phyloP scores from a whole-genome alignment of 2,329 filamentous ascomycete genomes.

The Xylaria sp. region DNA sequence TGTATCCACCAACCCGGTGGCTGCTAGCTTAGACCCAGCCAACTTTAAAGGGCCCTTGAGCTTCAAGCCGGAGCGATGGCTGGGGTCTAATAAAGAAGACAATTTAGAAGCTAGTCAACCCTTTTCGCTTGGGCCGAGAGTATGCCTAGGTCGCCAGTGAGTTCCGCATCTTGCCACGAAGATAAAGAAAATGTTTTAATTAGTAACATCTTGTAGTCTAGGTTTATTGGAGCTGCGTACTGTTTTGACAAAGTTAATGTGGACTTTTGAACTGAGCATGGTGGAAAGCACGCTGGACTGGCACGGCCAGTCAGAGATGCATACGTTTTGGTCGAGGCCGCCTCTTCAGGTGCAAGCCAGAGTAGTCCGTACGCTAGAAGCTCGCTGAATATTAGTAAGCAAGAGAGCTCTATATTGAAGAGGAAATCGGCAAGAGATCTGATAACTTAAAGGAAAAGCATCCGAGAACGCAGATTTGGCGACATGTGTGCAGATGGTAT shows the following conservation, averaged over 20 bases:
- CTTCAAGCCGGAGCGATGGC: constrained; percentile 32
- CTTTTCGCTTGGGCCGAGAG: constrained; percentile 20
- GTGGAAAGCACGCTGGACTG: constrained; percentile 31
- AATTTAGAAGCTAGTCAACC: constrained; percentile 28
- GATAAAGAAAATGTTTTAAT: neutral
- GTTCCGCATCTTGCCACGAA: neutral
- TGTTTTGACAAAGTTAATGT: constrained; percentile 25
- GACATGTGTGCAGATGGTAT: too few species aligned
- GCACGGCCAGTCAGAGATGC: constrained; percentile 34
- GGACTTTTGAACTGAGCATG: constrained; percentile 32
- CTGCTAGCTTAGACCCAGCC: constrained; percentile 21
- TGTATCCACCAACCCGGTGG: constrained; percentile 30
- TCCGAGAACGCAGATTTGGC: too few species aligned
- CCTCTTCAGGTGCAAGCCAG: constrained; percentile 24
- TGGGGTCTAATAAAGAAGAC: constrained; percentile 18
- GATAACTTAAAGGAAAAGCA: too few species aligned
- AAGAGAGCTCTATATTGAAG: neutral
- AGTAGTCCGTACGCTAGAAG: neutral
- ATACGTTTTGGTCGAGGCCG: constrained; percentile 35
- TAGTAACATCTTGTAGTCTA: constrained; percentile 4
- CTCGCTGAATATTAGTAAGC: neutral
- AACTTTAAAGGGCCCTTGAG: constrained; percentile 25
- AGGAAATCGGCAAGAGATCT: too few species aligned
- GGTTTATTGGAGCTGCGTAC: constrained; percentile 24
- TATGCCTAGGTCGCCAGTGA: constrained; percentile 29